Evolutionary conservation across 2,329 filamentous ascomycete species (phyloP).

Genomic region (Xylariaceae sp.): DNA sequence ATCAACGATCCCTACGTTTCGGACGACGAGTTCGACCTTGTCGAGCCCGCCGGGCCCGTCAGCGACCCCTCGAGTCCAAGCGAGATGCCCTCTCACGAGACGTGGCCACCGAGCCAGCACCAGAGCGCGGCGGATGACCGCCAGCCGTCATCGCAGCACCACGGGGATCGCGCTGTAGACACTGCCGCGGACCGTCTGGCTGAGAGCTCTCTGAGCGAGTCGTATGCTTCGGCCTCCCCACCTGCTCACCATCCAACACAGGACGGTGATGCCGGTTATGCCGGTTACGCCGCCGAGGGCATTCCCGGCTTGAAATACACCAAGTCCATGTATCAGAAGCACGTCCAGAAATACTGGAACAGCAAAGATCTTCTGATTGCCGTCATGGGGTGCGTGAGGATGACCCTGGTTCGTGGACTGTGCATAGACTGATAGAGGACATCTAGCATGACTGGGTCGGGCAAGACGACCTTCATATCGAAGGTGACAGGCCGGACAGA

Average conservation of each 20-base stretch:
- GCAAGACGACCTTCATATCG: conserved; percentile 31
- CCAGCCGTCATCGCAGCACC: background rate
- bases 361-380: conserved; percentile 12
- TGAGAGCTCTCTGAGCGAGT: conserved; percentile 3
- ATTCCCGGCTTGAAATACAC: conserved; percentile 8
- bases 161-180: background rate
- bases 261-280: no score
- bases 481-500: conserved; percentile 25
- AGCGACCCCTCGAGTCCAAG: conserved; percentile 8
- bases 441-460: conserved; percentile 28
- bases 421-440: no score
- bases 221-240: conserved; percentile 1
- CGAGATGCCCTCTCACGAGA: no score
- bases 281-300: background rate
- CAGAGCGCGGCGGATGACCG: conserved; percentile 3
- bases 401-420: no score
- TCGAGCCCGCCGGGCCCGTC: conserved; percentile 7
- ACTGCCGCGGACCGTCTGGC: background rate
- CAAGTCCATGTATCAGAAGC: conserved; percentile 7
- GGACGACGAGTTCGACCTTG: conserved; percentile 11
- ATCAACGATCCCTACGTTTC: conserved; percentile 5
- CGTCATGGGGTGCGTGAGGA: conserved; percentile 13
- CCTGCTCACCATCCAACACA: no score
- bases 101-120: no score
- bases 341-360: conserved; percentile 5